Base-by-base conservation (phyloP, 108 stramenopile species). In the Skeletonema potamos region DNA sequence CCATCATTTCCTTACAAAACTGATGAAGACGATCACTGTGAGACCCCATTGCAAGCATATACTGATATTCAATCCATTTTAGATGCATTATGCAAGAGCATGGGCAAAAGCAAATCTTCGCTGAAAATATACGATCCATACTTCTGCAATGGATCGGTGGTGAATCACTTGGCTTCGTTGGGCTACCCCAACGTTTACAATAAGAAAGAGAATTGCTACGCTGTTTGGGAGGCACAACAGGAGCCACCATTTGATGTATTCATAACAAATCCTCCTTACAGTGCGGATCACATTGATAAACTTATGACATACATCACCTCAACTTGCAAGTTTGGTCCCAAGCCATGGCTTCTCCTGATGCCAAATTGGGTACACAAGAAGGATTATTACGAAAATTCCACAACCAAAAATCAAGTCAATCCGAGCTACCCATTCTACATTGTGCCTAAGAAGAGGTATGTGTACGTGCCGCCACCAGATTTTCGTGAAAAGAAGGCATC, bases 201-300 rank as follows among this genome's bases (percentile, higher is more conserved):
- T 66, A 62, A 78, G 41, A 92, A 92, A 65, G 87, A 90, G 86
- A 87, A 87, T 71, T 83, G 88, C 58, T 94, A 94, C 64, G 54
- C 81, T 27, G 66, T 84, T 27, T 93, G 90, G 90, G 33, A 82
- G 55, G 51, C 79, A 34, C 74, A 68, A 10, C 24, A n/a, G 1
- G 82, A 93, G 33, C 96, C 97, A 0, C 39, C 58, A 7, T 85
- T 84, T 66, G 96, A 99, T 73, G 84, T 97, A 0, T 68, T 99
- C 2, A 63, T 98, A 27, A 98, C 99, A 3, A 99, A 99, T 72
- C 99, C 99, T 15, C 99, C 99, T 1, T 99, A 98, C 71, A 88
- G 86, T 44, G 92, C 72, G 2, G 97, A 97, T 56, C 99, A 99
- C 72, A 87, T 97, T 30, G 90, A 92, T 63, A 81, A 69, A 59